These are phyloP conservation scores for Kewa caespitosa DNA, from an alignment of 179 eudicot species.

Conservation along the genomic window DNA sequence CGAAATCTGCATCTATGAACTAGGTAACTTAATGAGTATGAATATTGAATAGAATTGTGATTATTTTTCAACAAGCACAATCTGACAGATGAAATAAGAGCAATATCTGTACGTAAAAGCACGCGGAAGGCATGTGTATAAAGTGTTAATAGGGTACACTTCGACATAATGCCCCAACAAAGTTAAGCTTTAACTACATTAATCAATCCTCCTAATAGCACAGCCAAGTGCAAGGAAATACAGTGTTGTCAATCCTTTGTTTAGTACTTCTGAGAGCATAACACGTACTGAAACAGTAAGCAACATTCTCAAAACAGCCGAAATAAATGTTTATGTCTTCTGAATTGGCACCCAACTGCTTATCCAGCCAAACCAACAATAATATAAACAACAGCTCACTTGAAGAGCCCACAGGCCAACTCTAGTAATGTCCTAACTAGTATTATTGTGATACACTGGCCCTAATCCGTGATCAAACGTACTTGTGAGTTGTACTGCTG, in stretches of 20 bases:
- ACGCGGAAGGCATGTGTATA: not conserved
- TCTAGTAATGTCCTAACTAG: conserved; percentile 2
- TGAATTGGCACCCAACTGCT: conserved; percentile 6
- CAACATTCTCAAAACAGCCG: conserved; percentile 6
- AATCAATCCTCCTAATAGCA: not conserved
- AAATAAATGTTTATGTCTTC: not conserved
- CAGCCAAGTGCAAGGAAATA: not conserved
- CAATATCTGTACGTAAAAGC: not conserved
- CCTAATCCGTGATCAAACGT: conserved; percentile 3
- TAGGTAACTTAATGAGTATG: not conserved
- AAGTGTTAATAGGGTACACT: not conserved
- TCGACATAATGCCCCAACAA: not conserved
- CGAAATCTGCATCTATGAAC: no score
- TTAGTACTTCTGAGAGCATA: not conserved
- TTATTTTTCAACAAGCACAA: not conserved
- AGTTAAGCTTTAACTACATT: not conserved
- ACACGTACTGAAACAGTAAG: conserved; percentile 12
- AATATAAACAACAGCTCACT: conserved; percentile 30
- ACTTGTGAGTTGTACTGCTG: conserved; percentile 23
- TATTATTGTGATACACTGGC: conserved; percentile 15
- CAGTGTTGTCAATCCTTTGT: conserved; percentile 1
- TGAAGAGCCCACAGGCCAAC: conserved; percentile 25
- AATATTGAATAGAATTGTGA: not conserved
- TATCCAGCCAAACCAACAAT: conserved; percentile 3
- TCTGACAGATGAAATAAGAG: not conserved